Evolutionary conservation across 495 filamentous ascomycete genomes (phyloP).

Genomic region (Xylona heveae): DNA sequence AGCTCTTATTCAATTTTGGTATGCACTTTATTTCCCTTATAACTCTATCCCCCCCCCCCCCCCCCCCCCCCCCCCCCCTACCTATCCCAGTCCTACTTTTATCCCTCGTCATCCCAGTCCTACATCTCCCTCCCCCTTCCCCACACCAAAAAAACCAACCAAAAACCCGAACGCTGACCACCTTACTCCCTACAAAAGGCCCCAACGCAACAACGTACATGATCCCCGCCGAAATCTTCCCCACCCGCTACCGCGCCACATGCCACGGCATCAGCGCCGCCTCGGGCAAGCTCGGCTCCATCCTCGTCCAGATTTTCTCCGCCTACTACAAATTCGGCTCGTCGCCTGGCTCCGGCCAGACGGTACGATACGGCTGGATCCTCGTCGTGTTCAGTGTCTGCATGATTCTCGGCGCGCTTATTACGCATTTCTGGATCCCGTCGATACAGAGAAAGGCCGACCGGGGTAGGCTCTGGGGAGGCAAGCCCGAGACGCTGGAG

Average conservation of each 20-base stretch:
- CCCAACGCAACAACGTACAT: conserved; percentile 21
- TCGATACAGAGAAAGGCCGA: no score
- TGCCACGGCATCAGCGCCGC: conserved; percentile 34
- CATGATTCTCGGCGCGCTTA: conserved; percentile 23
- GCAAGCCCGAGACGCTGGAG: no score
- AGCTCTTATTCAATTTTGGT: conserved; percentile 45
- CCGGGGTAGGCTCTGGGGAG: no score
- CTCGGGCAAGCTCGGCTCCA: conserved; percentile 33
- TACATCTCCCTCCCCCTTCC: no score
- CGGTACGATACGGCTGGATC: conserved; percentile 14
- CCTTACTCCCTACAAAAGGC: no score
- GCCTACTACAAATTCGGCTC: not conserved
- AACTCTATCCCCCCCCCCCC: not conserved
- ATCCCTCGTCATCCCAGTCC: no score
- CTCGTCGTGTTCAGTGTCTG: conserved; percentile 23
- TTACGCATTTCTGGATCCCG: conserved; percentile 26
- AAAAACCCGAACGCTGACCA: no score
- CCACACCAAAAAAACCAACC: no score
- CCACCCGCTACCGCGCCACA: conserved; percentile 34
- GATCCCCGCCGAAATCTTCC: conserved; percentile 37
- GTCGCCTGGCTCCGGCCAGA: not conserved
- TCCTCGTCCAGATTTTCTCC: conserved; percentile 31
- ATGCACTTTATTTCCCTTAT: not conserved
- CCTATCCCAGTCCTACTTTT: no score
- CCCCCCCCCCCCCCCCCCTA: no score